A percentile compares a stretch with the other conserved stretches of the same genome.
phyloP scores from a whole-genome alignment of 169 alveolate genomes.

The Amoebophrya sp. region DNA sequence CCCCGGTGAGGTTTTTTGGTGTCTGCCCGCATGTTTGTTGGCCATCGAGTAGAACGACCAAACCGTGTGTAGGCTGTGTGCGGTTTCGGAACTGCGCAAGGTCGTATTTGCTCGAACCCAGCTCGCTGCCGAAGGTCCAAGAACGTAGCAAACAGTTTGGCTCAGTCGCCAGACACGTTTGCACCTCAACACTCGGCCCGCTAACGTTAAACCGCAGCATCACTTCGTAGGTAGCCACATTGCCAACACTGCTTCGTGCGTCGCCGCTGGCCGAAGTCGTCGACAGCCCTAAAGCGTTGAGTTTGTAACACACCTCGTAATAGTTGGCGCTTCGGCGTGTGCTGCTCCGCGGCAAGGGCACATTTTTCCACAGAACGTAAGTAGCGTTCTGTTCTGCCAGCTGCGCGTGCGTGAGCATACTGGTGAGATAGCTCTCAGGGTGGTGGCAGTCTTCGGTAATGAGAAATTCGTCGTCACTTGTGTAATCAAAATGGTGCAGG shows the following conservation, averaged over 20 bases:
- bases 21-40: not conserved
- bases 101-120: not conserved
- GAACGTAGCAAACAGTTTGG: not conserved
- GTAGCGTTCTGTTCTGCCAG: not conserved
- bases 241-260: too few species aligned
- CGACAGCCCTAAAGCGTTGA: too few species aligned
- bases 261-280: not conserved
- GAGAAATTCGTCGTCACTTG: not conserved
- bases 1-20: not conserved
- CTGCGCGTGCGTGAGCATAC: not conserved
- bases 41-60: not conserved
- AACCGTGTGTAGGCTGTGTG: not conserved
- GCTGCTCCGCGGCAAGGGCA: not conserved
- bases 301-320: slow-evolving; percentile 17
- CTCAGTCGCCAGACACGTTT: not conserved
- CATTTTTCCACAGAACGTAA: not conserved
- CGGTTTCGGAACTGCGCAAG: not conserved
- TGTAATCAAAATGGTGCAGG: not conserved
- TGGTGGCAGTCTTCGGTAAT: not conserved
- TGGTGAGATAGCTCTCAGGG: not conserved
- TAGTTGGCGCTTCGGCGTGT: not conserved
- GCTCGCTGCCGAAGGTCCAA: not conserved
- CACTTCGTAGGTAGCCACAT: not conserved
- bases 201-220: not conserved
- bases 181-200: slow-evolving; percentile 5